Percentiles rank a stretch among this genome's conserved stretches.
Conservation (phyloP, 1,284 basidiomycete genomes). For the Ustilago esculenta region DNA sequence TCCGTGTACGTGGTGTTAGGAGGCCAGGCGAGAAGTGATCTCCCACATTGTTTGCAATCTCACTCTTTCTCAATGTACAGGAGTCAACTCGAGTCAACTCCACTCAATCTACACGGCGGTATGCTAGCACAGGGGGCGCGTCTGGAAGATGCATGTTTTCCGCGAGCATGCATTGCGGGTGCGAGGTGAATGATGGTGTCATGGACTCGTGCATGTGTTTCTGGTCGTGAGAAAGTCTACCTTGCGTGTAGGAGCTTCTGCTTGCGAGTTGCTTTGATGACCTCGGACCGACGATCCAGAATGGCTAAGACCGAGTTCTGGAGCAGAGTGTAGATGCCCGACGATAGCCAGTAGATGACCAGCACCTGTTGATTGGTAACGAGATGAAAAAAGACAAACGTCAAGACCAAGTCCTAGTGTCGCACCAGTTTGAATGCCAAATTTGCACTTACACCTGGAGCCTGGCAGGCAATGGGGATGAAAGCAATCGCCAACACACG, state of each 20-base stretch:
- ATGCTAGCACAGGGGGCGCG: no score
- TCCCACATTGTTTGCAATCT: no score
- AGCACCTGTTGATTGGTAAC: slow-evolving; percentile 72
- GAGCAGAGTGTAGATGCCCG: slow-evolving; percentile 79
- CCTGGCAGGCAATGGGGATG: slow-evolving; percentile 79
- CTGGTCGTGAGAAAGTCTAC: no score
- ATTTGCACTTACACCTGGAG: slow-evolving; percentile 76
- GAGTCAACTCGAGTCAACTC: background rate
- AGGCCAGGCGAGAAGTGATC: slow-evolving; percentile 61
- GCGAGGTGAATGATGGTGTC: no score
- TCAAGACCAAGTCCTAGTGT: no score
- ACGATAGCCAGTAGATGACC: slow-evolving; percentile 83
- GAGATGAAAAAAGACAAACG: no score
- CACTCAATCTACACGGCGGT: no score
- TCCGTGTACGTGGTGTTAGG: slow-evolving; percentile 56
- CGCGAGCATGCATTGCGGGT: background rate
- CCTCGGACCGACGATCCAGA: slow-evolving; percentile 48
- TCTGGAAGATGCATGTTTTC: no score
- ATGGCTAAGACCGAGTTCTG: slow-evolving; percentile 77
- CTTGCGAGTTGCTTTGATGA: slow-evolving; percentile 27
- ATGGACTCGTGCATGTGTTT: no score
- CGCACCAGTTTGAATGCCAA: no score
- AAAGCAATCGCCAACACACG: slow-evolving; percentile 76
- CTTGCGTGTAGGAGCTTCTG: slow-evolving; percentile 30
- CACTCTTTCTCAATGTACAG: background rate